Evolutionary conservation across 495 filamentous ascomycete species (phyloP).

Genomic region (Neurospora sp.): DNA sequence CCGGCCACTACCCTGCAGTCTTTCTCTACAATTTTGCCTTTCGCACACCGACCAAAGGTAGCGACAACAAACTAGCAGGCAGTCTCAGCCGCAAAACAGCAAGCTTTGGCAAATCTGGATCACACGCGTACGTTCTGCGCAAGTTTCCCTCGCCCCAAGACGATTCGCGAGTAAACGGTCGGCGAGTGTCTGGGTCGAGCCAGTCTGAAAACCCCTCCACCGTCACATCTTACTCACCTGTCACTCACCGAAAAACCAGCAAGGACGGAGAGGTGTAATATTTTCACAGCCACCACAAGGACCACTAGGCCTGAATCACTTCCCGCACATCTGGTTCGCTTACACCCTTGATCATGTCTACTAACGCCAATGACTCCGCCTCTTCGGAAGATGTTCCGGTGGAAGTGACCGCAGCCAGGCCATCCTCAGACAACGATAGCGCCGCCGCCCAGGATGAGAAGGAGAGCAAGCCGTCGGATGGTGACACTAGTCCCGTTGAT

Average conservation of each 20-base stretch:
- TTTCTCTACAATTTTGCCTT: neutral
- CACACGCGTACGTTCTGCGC: neutral
- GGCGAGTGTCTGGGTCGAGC: neutral
- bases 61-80: neutral
- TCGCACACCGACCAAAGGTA: neutral
- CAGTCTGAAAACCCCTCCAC: neutral
- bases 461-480: neutral
- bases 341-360: slow-evolving; percentile 4
- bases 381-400: neutral
- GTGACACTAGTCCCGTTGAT: neutral
- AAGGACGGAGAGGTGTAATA: neutral
- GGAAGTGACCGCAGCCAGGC: neutral
- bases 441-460: neutral
- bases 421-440: neutral
- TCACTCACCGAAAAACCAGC: neutral
- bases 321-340: neutral
- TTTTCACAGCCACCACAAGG: slow-evolving; percentile 5
- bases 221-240: neutral
- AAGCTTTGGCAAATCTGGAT: neutral
- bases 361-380: neutral
- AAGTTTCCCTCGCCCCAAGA: neutral
- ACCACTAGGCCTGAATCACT: neutral
- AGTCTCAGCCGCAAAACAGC: neutral
- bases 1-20: neutral
- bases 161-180: neutral